Evolutionary conservation across 805 yeast species (phyloP).

Genomic region (Ogataea siamensis): DNA sequence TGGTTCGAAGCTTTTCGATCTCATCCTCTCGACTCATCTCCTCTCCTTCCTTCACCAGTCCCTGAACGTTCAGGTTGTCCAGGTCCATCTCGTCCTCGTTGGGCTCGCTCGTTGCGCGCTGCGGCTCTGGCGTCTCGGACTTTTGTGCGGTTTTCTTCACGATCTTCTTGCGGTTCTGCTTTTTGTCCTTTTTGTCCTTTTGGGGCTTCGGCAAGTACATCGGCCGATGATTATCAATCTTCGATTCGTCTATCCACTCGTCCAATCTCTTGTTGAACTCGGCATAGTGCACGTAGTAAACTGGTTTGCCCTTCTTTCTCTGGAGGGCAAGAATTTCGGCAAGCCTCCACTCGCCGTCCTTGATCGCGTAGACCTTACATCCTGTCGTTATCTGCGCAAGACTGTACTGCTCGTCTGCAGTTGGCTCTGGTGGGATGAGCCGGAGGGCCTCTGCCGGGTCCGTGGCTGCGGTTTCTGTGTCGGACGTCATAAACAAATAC

Average conservation of each 20-base stretch:
- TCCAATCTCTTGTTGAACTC: slow-evolving; percentile 95
- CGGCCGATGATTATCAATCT: slow-evolving; percentile 70
- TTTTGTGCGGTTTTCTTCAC: slow-evolving; percentile 13
- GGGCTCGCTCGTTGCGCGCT: slow-evolving; percentile 11
- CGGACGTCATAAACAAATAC: slow-evolving; percentile 28
- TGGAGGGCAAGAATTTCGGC: slow-evolving; percentile 86
- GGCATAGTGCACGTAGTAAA: slow-evolving; percentile 89
- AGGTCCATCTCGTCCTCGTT: slow-evolving; percentile 75
- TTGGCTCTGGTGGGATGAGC: slow-evolving; percentile 33
- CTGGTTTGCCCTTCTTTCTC: slow-evolving; percentile 69
- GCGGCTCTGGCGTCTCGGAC: slow-evolving; percentile 12
- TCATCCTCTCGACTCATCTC: slow-evolving; percentile 87
- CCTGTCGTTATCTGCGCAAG: slow-evolving; percentile 63
- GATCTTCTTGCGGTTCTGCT: slow-evolving; percentile 33
- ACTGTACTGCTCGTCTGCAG: slow-evolving; percentile 28
- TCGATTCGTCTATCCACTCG: slow-evolving; percentile 80
- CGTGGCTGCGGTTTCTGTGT: slow-evolving; percentile 27
- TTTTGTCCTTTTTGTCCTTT: slow-evolving; percentile 29
- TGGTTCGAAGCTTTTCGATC: slow-evolving; percentile 82
- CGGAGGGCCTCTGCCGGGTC: slow-evolving; percentile 31
- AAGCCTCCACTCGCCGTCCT: slow-evolving; percentile 73
- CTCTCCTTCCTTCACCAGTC: slow-evolving; percentile 59
- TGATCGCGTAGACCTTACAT: slow-evolving; percentile 76
- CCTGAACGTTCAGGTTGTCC: slow-evolving; percentile 83
- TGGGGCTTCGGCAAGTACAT: slow-evolving; percentile 67